Conservation (phyloP, 1,284 basidiomycete genomes). For the Ustilago hordei region DNA sequence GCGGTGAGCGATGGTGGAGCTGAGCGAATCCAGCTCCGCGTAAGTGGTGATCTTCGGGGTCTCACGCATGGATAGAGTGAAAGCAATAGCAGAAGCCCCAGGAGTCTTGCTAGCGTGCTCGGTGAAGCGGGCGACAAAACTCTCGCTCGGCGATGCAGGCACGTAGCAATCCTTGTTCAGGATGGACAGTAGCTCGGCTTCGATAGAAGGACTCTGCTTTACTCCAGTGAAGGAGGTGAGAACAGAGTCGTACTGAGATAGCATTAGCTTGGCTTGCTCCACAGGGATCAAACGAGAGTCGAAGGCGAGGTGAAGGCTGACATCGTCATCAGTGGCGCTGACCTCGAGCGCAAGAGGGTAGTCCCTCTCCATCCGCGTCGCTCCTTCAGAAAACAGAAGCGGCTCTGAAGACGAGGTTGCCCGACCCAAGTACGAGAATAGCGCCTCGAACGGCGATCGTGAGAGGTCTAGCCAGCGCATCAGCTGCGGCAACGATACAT, state of each 20-base stretch:
- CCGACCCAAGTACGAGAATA: conserved; percentile 59
- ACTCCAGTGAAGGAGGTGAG: conserved; percentile 9
- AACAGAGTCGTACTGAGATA: conserved; percentile 48
- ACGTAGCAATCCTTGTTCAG: conserved; percentile 48
- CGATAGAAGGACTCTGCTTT: neutral
- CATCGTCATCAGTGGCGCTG: conserved; percentile 26
- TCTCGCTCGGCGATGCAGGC: conserved; percentile 24
- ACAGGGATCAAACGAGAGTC: conserved; percentile 36
- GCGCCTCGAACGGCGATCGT: conserved; percentile 53
- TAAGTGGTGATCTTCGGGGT: conserved; percentile 44
- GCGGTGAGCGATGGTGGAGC: conserved; percentile 44
- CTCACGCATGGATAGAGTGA: conserved; percentile 38
- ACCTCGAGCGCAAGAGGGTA: conserved; percentile 62
- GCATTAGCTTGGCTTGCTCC: conserved; percentile 51
- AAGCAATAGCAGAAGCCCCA: conserved; percentile 51
- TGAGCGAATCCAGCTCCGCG: conserved; percentile 51
- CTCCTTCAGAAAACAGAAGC: conserved; percentile 15
- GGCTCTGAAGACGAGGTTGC: neutral
- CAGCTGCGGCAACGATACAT: conserved; percentile 56
- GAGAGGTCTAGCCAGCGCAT: conserved; percentile 47
- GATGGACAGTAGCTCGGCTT: conserved; percentile 22
- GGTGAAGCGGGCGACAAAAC: conserved; percentile 51
- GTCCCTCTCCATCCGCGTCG: conserved; percentile 55
- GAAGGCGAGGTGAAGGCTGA: conserved; percentile 50
- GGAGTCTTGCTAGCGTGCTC: conserved; percentile 33